Evolutionary conservation across 306 rosid genomes (phyloP).

Genomic region (Quercus ilex): DNA sequence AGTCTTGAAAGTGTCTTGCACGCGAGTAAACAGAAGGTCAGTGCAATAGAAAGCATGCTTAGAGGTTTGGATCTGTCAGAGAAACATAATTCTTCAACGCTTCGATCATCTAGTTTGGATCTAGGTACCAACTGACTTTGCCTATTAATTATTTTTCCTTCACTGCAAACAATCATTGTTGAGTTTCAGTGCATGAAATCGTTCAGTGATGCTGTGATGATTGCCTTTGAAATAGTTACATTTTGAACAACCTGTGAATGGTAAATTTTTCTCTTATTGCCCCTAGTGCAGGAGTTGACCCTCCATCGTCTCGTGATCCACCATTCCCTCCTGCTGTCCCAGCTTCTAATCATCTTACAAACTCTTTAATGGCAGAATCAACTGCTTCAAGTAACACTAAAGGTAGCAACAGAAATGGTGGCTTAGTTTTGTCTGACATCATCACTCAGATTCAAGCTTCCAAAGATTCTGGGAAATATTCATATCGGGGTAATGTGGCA

Average conservation of each 20-base stretch:
- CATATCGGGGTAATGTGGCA: constrained; percentile 47
- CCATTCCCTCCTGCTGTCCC: constrained; percentile 90
- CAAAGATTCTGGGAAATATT: constrained; percentile 66
- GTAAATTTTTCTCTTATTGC: constrained; percentile 72
- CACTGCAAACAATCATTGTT: constrained; percentile 5
- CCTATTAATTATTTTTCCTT: constrained; percentile 25
- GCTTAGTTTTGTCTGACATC: constrained; percentile 85
- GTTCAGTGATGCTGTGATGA: constrained; percentile 4
- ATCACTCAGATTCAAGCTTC: constrained; percentile 97
- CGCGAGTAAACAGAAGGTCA: constrained; percentile 97
- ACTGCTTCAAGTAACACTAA: constrained; percentile 53
- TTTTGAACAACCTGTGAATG: constrained; percentile 45
- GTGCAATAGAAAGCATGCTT: constrained; percentile 98
- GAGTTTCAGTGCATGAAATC: constrained; percentile 18
- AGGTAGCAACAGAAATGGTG: constrained; percentile 74
- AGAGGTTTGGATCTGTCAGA: constrained; percentile 95
- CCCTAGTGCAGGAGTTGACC: constrained; percentile 99
- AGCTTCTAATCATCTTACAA: constrained; percentile 66
- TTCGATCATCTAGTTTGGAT: constrained; percentile 92
- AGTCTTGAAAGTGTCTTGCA: constrained; percentile 94
- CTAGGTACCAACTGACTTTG: constrained; percentile 75
- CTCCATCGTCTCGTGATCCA: constrained; percentile 99
- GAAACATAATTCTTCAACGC: constrained; percentile 58
- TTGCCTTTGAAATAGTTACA: constrained; percentile 7
- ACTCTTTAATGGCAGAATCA: constrained; percentile 58